Base-by-base conservation (phyloP, 2,329 filamentous ascomycete genomes). In the Atkinsonella hypoxylon region DNA sequence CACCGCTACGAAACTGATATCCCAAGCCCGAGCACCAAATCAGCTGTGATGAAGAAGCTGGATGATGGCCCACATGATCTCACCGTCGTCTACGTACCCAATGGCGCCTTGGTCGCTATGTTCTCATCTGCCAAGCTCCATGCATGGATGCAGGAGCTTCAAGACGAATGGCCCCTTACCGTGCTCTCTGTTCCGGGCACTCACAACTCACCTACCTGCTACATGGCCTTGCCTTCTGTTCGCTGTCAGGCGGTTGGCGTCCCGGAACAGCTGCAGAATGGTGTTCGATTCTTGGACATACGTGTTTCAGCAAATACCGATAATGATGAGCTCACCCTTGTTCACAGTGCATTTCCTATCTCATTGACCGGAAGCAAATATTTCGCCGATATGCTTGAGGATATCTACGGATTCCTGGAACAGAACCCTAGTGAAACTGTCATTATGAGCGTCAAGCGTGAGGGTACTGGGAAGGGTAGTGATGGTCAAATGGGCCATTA, bases 211-310 rank as follows among this genome's bases (percentile, higher is more conserved):
- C 88, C 93, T 7, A 94, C 90, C 10, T 85, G 80, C 69, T 77
- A 94, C 72, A 77, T 80, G 46, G 90, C 93, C 12, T 77, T 96
- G 5, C 93, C 93, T 1, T 95, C 89, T 1, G 93, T 97, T 38
- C 85, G 93, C 39, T 97, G 93, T 67, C 93, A 98, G 70, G 83
- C 87, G 34, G 88, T 90, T 17, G 74, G 79, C 54, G 76, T 94
- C 5, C 73, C 75, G 46, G 80, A 84, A 49, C 93, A 98, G 68
- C 80, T 98, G 30, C 75, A 82, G 51, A 91, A 95, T 64, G 93
- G 93, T 30, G 85, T 97, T 44, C 88, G 93, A 48, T 97, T 96
- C 74, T 82, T 98, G 57, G 93, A 98, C 64, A 80, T 98, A 55
- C 83, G 93, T 48, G 85, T 96, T 50, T 74, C 70, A 36, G 73